Conservation (phyloP, 768 basidiomycete genomes). For the Termitomyces heimii region DNA sequence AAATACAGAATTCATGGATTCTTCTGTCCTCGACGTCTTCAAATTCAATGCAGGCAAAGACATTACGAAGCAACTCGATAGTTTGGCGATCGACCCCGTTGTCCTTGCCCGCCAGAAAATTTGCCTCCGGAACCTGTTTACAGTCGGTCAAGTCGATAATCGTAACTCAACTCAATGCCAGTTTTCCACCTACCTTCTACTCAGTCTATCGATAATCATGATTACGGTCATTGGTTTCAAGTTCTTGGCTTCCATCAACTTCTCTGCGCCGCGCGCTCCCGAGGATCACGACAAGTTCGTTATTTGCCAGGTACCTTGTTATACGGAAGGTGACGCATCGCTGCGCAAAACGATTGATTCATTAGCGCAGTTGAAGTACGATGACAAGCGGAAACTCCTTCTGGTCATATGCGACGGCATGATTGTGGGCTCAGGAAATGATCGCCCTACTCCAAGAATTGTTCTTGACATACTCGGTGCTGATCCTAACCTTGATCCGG, state of each 20-base stretch:
- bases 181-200: conserved; percentile 87
- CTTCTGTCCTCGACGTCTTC: conserved; percentile 70
- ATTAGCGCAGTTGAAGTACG: conserved; percentile 89
- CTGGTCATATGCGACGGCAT: conserved; percentile 96
- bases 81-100: conserved; percentile 51
- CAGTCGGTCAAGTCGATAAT: conserved; percentile 87
- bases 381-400: conserved; percentile 95
- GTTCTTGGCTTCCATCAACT: conserved; percentile 81
- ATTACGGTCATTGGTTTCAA: conserved; percentile 92
- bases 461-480: conserved; percentile 95
- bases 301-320: conserved; percentile 97
- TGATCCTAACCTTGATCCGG: conserved; percentile 89
- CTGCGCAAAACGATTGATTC: conserved; percentile 89
- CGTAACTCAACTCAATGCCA: conserved; percentile 88
- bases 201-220: conserved; percentile 88
- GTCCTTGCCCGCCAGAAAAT: conserved; percentile 70
- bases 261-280: conserved; percentile 66
- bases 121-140: conserved; percentile 91
- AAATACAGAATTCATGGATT: conserved; percentile 66
- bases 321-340: conserved; percentile 90
- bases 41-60: conserved; percentile 68
- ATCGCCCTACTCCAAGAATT: conserved; percentile 92
- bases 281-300: conserved; percentile 94
- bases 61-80: conserved; percentile 70
- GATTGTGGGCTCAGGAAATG: conserved; percentile 96